phyloP scores from a whole-genome alignment of 2,329 filamentous ascomycete species.

The Didymella arachidicola region DNA sequence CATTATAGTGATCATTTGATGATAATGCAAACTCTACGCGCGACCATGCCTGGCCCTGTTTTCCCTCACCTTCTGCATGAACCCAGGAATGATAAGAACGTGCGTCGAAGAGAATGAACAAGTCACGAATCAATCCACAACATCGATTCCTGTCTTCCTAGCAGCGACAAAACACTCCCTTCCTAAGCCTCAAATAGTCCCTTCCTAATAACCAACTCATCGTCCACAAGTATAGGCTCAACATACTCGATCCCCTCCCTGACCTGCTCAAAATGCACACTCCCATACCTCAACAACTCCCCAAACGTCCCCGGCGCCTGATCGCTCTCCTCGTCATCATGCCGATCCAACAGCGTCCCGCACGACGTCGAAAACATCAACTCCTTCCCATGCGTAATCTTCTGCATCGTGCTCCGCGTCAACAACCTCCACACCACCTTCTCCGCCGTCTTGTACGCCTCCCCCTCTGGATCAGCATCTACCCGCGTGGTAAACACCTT shows the following conservation, averaged over 20 bases:
- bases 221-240: conserved; percentile 22
- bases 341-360: conserved; percentile 42
- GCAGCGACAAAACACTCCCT: too few species aligned
- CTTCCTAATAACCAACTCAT: conserved; percentile 30
- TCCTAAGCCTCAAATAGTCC: conserved; percentile 6
- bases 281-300: conserved; percentile 49
- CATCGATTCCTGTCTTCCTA: too few species aligned
- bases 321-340: conserved; percentile 46
- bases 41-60: background rate
- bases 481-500: background rate
- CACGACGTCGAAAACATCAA: conserved; percentile 28
- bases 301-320: conserved; percentile 46
- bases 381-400: conserved; percentile 48
- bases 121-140: too few species aligned
- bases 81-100: too few species aligned
- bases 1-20: background rate
- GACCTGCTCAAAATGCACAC: conserved; percentile 48
- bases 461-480: conserved; percentile 4
- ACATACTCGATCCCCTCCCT: conserved; percentile 39
- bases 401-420: conserved; percentile 45
- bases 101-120: too few species aligned
- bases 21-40: background rate
- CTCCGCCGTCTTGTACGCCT: conserved; percentile 42
- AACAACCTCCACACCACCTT: conserved; percentile 41
- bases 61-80: too few species aligned